Conservation (phyloP, 2,329 filamentous ascomycete species). For the Fusarium oxysporum region DNA sequence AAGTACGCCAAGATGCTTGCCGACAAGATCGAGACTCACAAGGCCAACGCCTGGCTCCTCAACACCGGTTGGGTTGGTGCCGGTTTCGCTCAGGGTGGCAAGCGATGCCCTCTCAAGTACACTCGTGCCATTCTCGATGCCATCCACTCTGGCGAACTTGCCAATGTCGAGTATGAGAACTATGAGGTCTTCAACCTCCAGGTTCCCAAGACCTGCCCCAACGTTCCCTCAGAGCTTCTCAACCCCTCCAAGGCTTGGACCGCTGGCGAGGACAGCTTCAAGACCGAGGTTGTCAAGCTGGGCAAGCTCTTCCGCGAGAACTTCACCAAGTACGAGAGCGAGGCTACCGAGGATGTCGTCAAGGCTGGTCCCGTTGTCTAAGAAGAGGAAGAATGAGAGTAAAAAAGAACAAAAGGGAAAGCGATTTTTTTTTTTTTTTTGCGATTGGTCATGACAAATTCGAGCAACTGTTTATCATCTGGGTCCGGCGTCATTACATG, state of each 20-base stretch:
- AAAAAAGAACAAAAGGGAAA: constrained; percentile 31
- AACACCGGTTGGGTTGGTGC: constrained; percentile 99
- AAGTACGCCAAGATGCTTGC: constrained; percentile 98
- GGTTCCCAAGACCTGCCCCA: constrained; percentile 91
- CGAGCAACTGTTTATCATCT: constrained; percentile 42
- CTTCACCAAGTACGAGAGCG: constrained; percentile 93
- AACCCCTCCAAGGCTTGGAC: constrained; percentile 97
- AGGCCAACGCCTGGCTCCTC: constrained; percentile 96
- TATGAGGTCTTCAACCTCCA: constrained; percentile 97
- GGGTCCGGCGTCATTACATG: constrained; percentile 47
- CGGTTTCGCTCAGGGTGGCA: constrained; percentile 89
- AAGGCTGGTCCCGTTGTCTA: constrained; percentile 67
- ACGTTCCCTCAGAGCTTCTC: constrained; percentile 90
- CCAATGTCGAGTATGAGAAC: constrained; percentile 90
- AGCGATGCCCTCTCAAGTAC: constrained; percentile 98
- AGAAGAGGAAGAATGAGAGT: constrained; percentile 4
- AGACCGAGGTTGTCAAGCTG: constrained; percentile 89
- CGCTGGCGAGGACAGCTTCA: constrained; percentile 82
- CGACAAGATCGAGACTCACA: constrained; percentile 96
- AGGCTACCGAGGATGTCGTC: constrained; percentile 84
- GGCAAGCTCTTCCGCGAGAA: constrained; percentile 93
- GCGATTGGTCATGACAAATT: constrained; percentile 37
- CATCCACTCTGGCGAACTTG: constrained; percentile 96
- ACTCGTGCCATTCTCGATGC: constrained; percentile 97
- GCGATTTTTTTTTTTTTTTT: constrained; percentile 39